Percentiles rank a stretch among this genome's conserved stretches.
Conservation (phyloP, 192 early-diverging fungal species). For the Bifiguratus adelaidae region DNA sequence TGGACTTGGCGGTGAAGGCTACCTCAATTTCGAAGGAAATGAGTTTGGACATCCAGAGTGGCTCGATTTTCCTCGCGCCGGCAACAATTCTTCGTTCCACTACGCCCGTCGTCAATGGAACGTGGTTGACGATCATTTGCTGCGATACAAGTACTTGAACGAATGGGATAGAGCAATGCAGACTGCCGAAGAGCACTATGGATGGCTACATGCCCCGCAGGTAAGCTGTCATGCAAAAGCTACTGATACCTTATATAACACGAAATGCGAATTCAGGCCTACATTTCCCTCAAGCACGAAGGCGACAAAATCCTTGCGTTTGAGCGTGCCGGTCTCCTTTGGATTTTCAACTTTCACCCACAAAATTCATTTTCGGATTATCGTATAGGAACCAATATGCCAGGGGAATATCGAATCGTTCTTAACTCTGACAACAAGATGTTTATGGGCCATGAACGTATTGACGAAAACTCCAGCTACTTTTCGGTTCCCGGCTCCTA, state of each 20-base stretch:
- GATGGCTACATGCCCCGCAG: conserved; percentile 59
- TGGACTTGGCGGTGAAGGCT: conserved; percentile 93
- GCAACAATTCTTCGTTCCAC: conserved; percentile 84
- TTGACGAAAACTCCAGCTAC: conserved; percentile 50
- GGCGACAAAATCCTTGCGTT: conserved; percentile 88
- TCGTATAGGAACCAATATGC: conserved; percentile 60
- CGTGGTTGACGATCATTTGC: conserved; percentile 72
- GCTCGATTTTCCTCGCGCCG: conserved; percentile 95
- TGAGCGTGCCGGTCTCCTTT: conserved; percentile 83
- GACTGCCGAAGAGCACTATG: conserved; percentile 50
- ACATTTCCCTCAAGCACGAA: conserved; percentile 83
- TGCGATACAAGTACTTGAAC: conserved; percentile 92
- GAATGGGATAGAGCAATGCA: conserved; percentile 86
- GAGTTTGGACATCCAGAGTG: conserved; percentile 99
- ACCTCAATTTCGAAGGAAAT: conserved; percentile 95
- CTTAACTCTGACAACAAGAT: conserved; percentile 67
- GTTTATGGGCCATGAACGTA: conserved; percentile 74
- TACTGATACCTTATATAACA: no score
- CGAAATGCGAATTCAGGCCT: no score
- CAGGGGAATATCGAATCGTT: conserved; percentile 63
- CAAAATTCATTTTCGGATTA: conserved; percentile 81
- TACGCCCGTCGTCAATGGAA: conserved; percentile 96
- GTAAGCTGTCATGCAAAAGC: no score
- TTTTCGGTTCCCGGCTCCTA: conserved; percentile 61
- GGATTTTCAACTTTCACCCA: conserved; percentile 93